These are phyloP conservation scores for Exophiala spinifera DNA, from an alignment of 2,329 filamentous ascomycete genomes.

Conservation along the genomic window DNA sequence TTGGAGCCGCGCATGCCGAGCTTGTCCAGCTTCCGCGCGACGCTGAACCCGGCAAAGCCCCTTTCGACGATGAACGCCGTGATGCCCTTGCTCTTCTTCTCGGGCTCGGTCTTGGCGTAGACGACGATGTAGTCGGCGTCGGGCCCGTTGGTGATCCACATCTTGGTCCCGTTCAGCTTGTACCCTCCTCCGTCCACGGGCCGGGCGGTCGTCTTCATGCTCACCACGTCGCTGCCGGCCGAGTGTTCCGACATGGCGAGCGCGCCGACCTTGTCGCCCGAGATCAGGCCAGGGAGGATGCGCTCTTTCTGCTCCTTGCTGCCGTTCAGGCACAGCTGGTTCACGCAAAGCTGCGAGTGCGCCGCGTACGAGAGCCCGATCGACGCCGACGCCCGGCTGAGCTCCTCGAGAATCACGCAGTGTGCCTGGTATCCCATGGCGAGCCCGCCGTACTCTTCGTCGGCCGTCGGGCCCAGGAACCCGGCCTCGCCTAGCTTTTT, in stretches of 20 bases:
- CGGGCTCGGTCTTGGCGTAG: slow-evolving; percentile 91
- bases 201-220: slow-evolving; percentile 85
- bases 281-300: slow-evolving; percentile 76
- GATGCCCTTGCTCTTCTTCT: slow-evolving; percentile 80
- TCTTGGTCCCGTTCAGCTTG: slow-evolving; percentile 84
- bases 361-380: slow-evolving; percentile 92
- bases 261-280: slow-evolving; percentile 77
- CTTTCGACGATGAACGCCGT: slow-evolving; percentile 87
- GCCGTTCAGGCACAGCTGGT: slow-evolving; percentile 91
- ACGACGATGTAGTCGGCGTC: slow-evolving; percentile 91
- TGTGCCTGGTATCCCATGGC: slow-evolving; percentile 96
- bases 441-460: slow-evolving; percentile 85
- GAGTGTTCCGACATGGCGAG: slow-evolving; percentile 94
- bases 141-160: slow-evolving; percentile 99
- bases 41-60: slow-evolving; percentile 70
- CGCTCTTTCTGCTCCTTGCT: slow-evolving; percentile 71
- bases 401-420: slow-evolving; percentile 91
- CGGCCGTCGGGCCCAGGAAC: slow-evolving; percentile 87
- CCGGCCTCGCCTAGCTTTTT: slow-evolving; percentile 85
- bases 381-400: slow-evolving; percentile 75
- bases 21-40: slow-evolving; percentile 90
- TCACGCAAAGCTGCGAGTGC: slow-evolving; percentile 93
- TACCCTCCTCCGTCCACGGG: slow-evolving; percentile 82
- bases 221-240: slow-evolving; percentile 88
- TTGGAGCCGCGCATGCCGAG: slow-evolving; percentile 97